Evolutionary conservation across 1,139 yeast genomes (phyloP), one percentile per base, ranked within the genome.

Genomic region (Suzukiozyma palmioleophila): DNA sequence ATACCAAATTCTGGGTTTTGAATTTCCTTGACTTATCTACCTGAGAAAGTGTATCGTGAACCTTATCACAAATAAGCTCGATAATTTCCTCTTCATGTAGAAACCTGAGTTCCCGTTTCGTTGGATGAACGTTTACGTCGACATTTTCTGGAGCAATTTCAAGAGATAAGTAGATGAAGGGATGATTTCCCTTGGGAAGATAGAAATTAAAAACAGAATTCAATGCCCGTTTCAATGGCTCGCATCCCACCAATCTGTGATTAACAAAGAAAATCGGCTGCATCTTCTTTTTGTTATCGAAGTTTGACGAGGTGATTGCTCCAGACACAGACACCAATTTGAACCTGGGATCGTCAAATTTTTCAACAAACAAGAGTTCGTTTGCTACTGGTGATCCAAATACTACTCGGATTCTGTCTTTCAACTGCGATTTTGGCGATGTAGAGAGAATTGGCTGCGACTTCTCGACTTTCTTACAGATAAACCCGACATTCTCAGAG

Each of bases 81-180:
- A 87, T 74, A 16, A 94, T 86, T 54, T 89, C 97, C 39, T 85
- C 95, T 53, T 94, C 97, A 54, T 81, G 62, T 28, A 92, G 64
- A 56, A 94, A 89, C 37, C 95, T 62, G 1, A 94, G 97, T 52
- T 92, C 97, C 39, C 94, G 72, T 52, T 92, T 92, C 0, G 98
- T 92, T 0, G 99, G 99, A 54, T 94, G 98, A 8, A 94, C 81
- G 57, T 92, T 92, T 9, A 92, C 98, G 57, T 92, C 99, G 11
- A 92, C 69, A 43, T 83, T 81, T 26, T 64, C 66, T 0, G 97
- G 86, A 14, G 71, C 66, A 5, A 92, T 78, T 29, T 69, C 68
- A 16, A 92, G 57, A 35, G 87, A 73, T 39, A 92, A 47, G 59
- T 89, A 92, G 1, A 87, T 73, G 56, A 92, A 92, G 0, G 96